Evolutionary conservation across 2,329 filamentous ascomycete genomes (phyloP), one percentile per base, ranked within the genome.

Genomic region (Aspergillus jensenii): DNA sequence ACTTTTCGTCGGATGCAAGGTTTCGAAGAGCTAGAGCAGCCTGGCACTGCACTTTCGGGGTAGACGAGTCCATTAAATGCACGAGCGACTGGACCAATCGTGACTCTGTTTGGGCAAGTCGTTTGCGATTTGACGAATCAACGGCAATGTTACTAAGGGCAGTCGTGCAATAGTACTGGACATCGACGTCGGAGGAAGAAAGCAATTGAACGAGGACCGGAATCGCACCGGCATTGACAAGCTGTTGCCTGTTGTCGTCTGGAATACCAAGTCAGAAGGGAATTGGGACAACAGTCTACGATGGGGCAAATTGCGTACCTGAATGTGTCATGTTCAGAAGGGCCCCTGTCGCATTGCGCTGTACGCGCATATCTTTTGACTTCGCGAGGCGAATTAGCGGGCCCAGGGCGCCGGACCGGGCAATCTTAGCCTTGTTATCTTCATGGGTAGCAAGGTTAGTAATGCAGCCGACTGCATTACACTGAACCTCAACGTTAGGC

Each of bases 321-420:
- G 93, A 98, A 80, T 99, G 95, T 68, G 95, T 99, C 95, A 99
- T 99, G 77, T 99, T 99, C 65, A 99, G 84, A 58, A 99, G 80
- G 46, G 95, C 95, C 54, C 95, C 95, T 1, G 95, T 99, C 58
- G 95, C 95, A 76, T 99, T 99, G 64, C 95, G 86, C 79, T 99
- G 95, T 48, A 99, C 95, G 56, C 95, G 87, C 95, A 98, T 98
- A 70, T 99, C 95, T 76, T 96, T 93, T 21, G 95, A 98, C 77
- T 96, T 98, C 61, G 95, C 95, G 58, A 99, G 81, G 62, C 90
- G 86, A 46, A 95, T 99, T 66, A 99, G 80, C 8, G 95, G 95
- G 7, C 90, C 91, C 56, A 99, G 82, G 55, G 95, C 95, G 58
- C 95, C 95, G 3, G 95, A 99, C 61, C 91, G 87, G 66, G 95